Percentiles rank a stretch among this genome's conserved stretches.
phyloP scores from a whole-genome alignment of 1,284 basidiomycete species.

The Naganishia sp. region DNA sequence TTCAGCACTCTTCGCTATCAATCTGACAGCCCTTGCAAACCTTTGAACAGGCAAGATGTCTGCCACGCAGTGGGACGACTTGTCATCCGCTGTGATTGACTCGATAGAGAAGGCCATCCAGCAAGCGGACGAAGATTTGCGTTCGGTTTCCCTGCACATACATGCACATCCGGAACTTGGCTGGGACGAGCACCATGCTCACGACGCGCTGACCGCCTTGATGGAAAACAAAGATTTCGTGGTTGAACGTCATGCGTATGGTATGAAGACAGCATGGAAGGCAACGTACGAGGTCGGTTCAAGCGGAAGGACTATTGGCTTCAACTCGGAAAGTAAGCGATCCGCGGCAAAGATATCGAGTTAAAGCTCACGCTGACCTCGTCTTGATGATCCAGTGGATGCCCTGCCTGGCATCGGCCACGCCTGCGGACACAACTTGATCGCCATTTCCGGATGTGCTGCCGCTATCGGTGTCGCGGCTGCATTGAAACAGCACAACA shows the following conservation, averaged over 20 bases:
- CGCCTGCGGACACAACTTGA: slow-evolving; percentile 66
- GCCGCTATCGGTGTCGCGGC: slow-evolving; percentile 48
- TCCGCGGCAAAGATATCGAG: neutral
- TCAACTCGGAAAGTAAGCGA: slow-evolving; percentile 42
- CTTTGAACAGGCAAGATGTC: neutral
- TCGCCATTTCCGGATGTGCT: slow-evolving; percentile 51
- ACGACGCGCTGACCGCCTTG: slow-evolving; percentile 61
- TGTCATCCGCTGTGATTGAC: slow-evolving; percentile 3
- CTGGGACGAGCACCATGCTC: slow-evolving; percentile 55
- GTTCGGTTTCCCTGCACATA: slow-evolving; percentile 37
- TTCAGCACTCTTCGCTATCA: no score
- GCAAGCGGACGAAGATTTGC: slow-evolving; percentile 32
- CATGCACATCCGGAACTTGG: slow-evolving; percentile 39
- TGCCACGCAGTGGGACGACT: slow-evolving; percentile 1
- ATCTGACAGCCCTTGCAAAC: neutral
- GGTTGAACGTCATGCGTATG: slow-evolving; percentile 64
- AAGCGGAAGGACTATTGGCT: slow-evolving; percentile 41
- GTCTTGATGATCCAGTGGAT: slow-evolving; percentile 11
- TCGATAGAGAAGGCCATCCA: slow-evolving; percentile 17
- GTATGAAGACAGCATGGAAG: slow-evolving; percentile 56
- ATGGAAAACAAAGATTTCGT: slow-evolving; percentile 62
- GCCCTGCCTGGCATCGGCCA: slow-evolving; percentile 61
- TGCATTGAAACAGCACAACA: slow-evolving; percentile 57
- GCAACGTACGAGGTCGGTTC: slow-evolving; percentile 41
- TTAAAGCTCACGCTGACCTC: neutral